Conservation (phyloP, 257 asterid genomes). For the Verbascum thapsus region DNA sequence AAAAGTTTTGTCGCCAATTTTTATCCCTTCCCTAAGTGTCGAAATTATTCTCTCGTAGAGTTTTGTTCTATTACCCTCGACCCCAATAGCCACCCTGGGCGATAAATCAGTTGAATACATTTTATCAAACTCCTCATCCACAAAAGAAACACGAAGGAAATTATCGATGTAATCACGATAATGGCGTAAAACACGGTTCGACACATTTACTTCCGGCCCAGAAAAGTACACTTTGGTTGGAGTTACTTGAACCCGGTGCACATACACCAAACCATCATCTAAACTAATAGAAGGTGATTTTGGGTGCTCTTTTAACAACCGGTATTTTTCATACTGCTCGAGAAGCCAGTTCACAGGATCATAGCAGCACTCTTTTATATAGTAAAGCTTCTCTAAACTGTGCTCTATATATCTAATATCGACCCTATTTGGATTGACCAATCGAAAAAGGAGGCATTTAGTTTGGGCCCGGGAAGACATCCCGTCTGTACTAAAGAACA, state of each 20-base stretch:
- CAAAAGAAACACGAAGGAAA: conserved; percentile 90
- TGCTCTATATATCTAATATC: conserved; percentile 54
- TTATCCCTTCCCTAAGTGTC: conserved; percentile 60
- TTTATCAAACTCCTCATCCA: conserved; percentile 87
- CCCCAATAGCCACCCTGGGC: conserved; percentile 41
- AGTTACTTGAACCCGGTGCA: conserved; percentile 88
- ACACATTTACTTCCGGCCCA: conserved; percentile 81
- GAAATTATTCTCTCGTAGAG: conserved; percentile 64
- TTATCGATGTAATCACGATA: conserved; percentile 51
- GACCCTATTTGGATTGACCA: conserved; percentile 49
- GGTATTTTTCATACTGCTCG: conserved; percentile 51
- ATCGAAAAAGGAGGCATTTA: conserved; percentile 48
- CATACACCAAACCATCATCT: conserved; percentile 74
- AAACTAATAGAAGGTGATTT: conserved; percentile 58
- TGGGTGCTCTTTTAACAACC: conserved; percentile 42
- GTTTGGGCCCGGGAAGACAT: conserved; percentile 72
- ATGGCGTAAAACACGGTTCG: conserved; percentile 82
- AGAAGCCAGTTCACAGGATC: conserved; percentile 71
- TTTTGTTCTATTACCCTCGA: conserved; percentile 45
- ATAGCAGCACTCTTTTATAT: conserved; percentile 77
- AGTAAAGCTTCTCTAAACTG: conserved; percentile 63
- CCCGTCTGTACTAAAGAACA: conserved; percentile 79
- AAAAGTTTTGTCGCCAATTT: conserved; percentile 68
- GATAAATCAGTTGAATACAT: conserved; percentile 62
- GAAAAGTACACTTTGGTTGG: conserved; percentile 77